Evolutionary conservation across 1,284 basidiomycete genomes (phyloP).

Genomic region (Chalciporus sp.): DNA sequence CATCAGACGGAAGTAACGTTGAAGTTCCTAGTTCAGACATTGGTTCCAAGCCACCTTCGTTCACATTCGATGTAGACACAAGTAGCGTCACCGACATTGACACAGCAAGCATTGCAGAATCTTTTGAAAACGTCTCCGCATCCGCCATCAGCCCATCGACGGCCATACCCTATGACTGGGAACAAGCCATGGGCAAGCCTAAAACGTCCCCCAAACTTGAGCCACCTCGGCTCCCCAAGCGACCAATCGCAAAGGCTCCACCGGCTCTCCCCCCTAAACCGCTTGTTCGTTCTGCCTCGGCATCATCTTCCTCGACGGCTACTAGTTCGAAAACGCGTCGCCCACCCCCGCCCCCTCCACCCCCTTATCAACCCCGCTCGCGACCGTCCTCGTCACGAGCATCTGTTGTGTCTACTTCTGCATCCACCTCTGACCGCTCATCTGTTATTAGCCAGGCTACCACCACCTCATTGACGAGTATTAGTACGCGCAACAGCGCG

Average conservation of each 20-base stretch:
- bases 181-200: conserved; percentile 37
- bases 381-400: conserved; percentile 38
- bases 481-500: conserved; percentile 38
- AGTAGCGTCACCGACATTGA: conserved; percentile 45
- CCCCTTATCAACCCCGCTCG: conserved; percentile 33
- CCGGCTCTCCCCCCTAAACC: conserved; percentile 35
- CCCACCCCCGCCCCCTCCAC: conserved; percentile 36
- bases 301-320: conserved; percentile 35
- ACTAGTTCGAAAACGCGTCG: conserved; percentile 34
- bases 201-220: conserved; percentile 32
- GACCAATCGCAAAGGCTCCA: conserved; percentile 36
- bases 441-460: conserved; percentile 59
- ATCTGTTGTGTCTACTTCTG: conserved; percentile 42
- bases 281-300: conserved; percentile 31
- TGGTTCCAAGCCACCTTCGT: conserved; percentile 37
- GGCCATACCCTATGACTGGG: conserved; percentile 47
- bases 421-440: conserved; percentile 58
- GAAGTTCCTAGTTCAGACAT: conserved; percentile 36
- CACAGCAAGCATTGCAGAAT: conserved; percentile 62
- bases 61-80: conserved; percentile 46
- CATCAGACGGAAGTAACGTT: conserved; percentile 57
- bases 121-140: conserved; percentile 68
- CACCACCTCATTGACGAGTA: conserved; percentile 48
- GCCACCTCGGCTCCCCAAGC: conserved; percentile 59
- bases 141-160: conserved; percentile 47